phyloP scores from a whole-genome alignment of 176 grass and related monocot species.

The Avena atlantica region DNA sequence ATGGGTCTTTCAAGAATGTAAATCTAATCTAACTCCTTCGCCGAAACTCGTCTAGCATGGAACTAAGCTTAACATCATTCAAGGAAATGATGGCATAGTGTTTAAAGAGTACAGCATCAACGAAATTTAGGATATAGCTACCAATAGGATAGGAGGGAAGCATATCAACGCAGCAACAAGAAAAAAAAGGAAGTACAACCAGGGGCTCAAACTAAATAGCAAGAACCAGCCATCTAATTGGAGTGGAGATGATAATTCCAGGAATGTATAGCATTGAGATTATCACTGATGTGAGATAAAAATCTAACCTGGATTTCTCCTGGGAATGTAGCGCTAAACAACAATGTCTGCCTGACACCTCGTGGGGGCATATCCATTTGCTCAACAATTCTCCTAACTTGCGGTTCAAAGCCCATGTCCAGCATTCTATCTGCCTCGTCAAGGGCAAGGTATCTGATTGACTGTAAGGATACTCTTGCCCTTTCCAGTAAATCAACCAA shows the following conservation, averaged over 20 bases:
- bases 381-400: slow-evolving; percentile 95
- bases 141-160: background rate
- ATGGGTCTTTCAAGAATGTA: background rate
- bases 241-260: background rate
- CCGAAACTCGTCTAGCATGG: background rate
- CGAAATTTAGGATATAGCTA: background rate
- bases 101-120: background rate
- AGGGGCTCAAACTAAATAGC: slow-evolving; percentile 1
- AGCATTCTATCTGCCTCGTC: slow-evolving; percentile 99
- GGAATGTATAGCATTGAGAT: background rate
- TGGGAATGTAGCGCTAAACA: slow-evolving; percentile 97
- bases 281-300: background rate
- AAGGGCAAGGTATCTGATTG: slow-evolving; percentile 86
- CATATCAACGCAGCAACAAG: background rate
- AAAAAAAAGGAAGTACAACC: background rate
- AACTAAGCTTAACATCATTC: background rate
- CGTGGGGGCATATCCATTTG: slow-evolving; percentile 93
- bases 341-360: slow-evolving; percentile 82
- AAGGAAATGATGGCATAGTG: slow-evolving; percentile 4
- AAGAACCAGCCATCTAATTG: background rate
- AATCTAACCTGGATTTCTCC: slow-evolving; percentile 88
- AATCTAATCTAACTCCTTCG: slow-evolving; percentile 31
- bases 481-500: slow-evolving; percentile 94
- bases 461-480: slow-evolving; percentile 83
- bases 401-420: slow-evolving; percentile 99